These are phyloP conservation scores for Limnomonas spitsbergensis DNA, from an alignment of 139 green algal species.

Conservation along the genomic window DNA sequence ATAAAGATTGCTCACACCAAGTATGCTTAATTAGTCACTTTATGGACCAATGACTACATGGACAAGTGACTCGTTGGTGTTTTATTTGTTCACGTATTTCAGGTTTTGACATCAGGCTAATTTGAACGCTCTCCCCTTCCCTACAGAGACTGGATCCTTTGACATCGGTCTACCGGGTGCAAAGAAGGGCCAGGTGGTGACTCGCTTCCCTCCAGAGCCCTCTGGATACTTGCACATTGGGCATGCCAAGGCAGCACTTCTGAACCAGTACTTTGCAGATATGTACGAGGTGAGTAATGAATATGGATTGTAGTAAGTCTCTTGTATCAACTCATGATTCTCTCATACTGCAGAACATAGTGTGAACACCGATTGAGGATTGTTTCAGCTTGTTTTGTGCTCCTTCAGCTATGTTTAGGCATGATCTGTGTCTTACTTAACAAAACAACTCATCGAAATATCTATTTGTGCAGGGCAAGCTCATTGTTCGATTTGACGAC, in stretches of 20 bases:
- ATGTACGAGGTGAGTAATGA: constrained; percentile 68
- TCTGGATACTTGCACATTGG: constrained; percentile 91
- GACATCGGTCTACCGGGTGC: constrained; percentile 82
- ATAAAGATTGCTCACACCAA: no score
- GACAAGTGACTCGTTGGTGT: no score
- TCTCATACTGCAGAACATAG: background rate
- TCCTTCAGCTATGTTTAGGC: no score
- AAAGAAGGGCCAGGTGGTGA: constrained; percentile 86
- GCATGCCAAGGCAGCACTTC: constrained; percentile 90
- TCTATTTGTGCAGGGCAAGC: constrained; percentile 48
- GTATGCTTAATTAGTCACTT: no score
- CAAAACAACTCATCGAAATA: no score
- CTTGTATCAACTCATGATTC: background rate
- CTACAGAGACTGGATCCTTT: constrained; percentile 66
- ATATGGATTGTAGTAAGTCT: constrained; percentile 11
- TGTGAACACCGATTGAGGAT: background rate
- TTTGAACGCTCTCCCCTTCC: no score
- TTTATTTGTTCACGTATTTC: no score
- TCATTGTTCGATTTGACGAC: constrained; percentile 97
- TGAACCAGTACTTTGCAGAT: constrained; percentile 92
- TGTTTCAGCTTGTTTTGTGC: background rate
- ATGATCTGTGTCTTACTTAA: no score
- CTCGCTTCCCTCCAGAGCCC: constrained; percentile 97
- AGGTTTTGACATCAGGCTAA: no score
- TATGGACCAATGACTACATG: no score